These are phyloP conservation scores for Nyctanthes arbortristis DNA, from an alignment of 257 asterid genomes.

Conservation along the genomic window DNA sequence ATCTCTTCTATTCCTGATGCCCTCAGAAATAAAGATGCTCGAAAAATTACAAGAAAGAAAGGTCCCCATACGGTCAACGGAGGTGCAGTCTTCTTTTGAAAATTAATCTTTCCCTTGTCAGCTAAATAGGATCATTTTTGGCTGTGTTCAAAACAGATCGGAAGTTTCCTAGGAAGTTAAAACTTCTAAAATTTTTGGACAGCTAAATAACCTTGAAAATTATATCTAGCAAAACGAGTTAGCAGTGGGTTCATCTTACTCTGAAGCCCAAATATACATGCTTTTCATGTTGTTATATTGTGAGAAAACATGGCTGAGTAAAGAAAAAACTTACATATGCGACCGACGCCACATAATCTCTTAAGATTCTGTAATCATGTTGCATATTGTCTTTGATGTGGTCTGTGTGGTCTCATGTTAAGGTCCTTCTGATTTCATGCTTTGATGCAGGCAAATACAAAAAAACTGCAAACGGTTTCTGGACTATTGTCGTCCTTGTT, in stretches of 20 bases:
- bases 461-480: constrained; percentile 76
- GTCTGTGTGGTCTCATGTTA: background rate
- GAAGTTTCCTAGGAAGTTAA: no score
- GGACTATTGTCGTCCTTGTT: constrained; percentile 76
- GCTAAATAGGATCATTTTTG: background rate
- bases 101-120: background rate
- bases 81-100: constrained; percentile 46
- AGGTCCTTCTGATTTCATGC: constrained; percentile 13
- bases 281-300: constrained; percentile 8
- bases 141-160: background rate
- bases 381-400: background rate
- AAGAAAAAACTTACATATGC: background rate
- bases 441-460: constrained; percentile 62
- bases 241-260: background rate
- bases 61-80: constrained; percentile 63
- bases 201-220: background rate
- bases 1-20: constrained; percentile 76
- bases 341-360: background rate
- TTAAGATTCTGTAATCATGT: background rate
- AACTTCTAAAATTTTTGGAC: no score
- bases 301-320: constrained; percentile 6
- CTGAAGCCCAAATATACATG: background rate
- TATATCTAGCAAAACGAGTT: background rate
- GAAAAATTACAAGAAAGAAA: constrained; percentile 78
- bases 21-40: constrained; percentile 82